These are phyloP conservation scores for Irpex rosettiformis DNA, from an alignment of 1,284 basidiomycete genomes.

Conservation along the genomic window DNA sequence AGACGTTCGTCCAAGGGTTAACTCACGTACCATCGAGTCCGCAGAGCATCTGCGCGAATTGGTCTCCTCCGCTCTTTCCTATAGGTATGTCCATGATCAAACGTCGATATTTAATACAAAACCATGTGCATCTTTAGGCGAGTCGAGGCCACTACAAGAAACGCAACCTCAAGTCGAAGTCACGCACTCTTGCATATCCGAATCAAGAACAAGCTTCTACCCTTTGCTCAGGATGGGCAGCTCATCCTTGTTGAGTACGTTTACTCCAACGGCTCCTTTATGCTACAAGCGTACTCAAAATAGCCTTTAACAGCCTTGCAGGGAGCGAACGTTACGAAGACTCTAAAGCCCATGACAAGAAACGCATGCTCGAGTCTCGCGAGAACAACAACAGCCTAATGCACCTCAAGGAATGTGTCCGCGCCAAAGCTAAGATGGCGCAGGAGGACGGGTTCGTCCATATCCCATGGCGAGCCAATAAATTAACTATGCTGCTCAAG, in stretches of 20 bases:
- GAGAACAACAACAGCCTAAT: constrained; percentile 36
- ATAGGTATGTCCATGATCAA: constrained; percentile 18
- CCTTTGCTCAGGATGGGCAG: constrained; percentile 32
- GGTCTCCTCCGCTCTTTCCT: constrained; percentile 27
- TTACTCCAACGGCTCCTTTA: not conserved
- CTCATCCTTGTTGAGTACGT: constrained; percentile 33
- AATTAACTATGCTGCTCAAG: constrained; percentile 34
- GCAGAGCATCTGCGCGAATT: constrained; percentile 29
- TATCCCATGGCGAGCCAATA: constrained; percentile 33
- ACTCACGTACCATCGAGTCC: constrained; percentile 16
- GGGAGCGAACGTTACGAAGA: constrained; percentile 34
- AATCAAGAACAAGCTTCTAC: constrained; percentile 30
- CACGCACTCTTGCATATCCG: constrained; percentile 33
- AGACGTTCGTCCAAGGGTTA: constrained; percentile 24
- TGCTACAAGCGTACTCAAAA: not conserved
- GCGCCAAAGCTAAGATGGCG: constrained; percentile 32
- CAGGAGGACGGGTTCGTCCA: constrained; percentile 34
- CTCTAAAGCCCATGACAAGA: constrained; percentile 31
- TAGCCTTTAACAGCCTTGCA: constrained; percentile 23
- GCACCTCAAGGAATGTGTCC: constrained; percentile 36
- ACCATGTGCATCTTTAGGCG: too few relatives aligned
- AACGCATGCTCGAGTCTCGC: constrained; percentile 31
- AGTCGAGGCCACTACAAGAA: constrained; percentile 28
- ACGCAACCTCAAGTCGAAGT: constrained; percentile 29
- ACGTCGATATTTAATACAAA: too few relatives aligned